Evolutionary conservation across 305 asterid genomes (phyloP).

Genomic region (Nicotiana rustica): DNA sequence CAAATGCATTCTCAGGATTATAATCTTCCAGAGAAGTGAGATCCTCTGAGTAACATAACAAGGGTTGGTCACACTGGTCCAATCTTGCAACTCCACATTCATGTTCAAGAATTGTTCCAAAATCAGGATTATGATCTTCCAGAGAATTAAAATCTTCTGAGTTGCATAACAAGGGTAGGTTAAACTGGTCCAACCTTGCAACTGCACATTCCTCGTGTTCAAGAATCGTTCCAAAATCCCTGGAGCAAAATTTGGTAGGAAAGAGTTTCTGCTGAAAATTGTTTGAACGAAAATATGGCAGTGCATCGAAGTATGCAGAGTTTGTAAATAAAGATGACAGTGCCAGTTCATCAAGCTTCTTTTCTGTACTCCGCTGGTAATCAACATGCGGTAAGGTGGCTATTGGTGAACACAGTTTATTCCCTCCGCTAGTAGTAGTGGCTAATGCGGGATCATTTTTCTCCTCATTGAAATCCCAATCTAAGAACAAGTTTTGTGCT

Average conservation of each 20-base stretch:
- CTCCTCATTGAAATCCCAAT: constrained; percentile 52
- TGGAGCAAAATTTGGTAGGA: constrained; percentile 23
- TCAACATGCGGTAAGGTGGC: constrained; percentile 48
- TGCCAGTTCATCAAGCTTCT: constrained; percentile 39
- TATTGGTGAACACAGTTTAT: constrained; percentile 41
- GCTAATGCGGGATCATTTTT: constrained; percentile 42
- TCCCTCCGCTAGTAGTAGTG: constrained; percentile 33
- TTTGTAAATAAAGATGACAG: constrained; percentile 46
- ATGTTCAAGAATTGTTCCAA: constrained; percentile 46
- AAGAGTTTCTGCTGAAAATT: constrained; percentile 26
- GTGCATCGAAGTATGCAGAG: constrained; percentile 36
- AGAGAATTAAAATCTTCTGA: constrained; percentile 34
- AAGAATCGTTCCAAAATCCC: constrained; percentile 42
- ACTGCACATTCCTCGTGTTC: constrained; percentile 46
- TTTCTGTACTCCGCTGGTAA: constrained; percentile 45
- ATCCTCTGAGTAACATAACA: constrained; percentile 45
- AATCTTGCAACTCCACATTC: constrained; percentile 46
- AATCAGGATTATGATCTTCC: constrained; percentile 23
- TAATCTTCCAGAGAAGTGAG: constrained; percentile 47
- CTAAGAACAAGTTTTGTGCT: constrained; percentile 50
- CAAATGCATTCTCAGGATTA: constrained; percentile 38
- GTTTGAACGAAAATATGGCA: constrained; percentile 45
- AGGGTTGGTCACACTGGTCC: constrained; percentile 44
- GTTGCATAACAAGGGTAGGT: constrained; percentile 48
- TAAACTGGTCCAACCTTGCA: constrained; percentile 44